A percentile compares a stretch with the other conserved stretches of the same genome.
Evolutionary conservation across 2,329 filamentous ascomycete genomes (phyloP).

Genomic region (Zymoseptoria ardabiliae): DNA sequence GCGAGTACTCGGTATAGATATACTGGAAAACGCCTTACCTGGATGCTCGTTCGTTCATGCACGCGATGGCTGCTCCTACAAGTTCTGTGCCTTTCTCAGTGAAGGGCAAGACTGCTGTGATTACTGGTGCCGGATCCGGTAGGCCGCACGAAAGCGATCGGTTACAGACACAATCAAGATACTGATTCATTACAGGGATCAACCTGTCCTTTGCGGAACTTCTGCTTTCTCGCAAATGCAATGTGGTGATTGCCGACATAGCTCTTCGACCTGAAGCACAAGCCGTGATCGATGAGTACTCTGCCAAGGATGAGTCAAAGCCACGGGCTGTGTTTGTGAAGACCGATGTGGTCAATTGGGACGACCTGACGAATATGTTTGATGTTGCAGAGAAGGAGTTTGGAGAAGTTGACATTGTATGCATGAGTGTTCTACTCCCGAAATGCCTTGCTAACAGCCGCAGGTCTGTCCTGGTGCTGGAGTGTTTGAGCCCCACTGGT

Average conservation of each 20-base stretch:
- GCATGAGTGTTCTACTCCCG: constrained; percentile 30
- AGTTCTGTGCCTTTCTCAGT: constrained; percentile 31
- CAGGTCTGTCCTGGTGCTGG: constrained; percentile 42
- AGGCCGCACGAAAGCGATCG: not conserved
- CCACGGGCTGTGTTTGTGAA: constrained; percentile 38
- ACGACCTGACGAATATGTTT: constrained; percentile 44
- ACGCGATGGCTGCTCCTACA: constrained; percentile 19
- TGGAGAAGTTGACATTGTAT: constrained; percentile 40
- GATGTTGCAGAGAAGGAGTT: constrained; percentile 42
- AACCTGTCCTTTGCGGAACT: constrained; percentile 40
- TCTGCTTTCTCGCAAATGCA: constrained; percentile 40
- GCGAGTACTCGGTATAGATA: not conserved
- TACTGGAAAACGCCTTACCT: too few relatives aligned
- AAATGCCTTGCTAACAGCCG: constrained; percentile 26
- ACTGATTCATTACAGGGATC: constrained; percentile 34
- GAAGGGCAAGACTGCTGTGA: constrained; percentile 40
- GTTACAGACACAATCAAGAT: not conserved
- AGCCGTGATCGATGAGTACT: constrained; percentile 33
- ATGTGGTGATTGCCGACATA: constrained; percentile 44
- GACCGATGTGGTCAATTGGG: constrained; percentile 45
- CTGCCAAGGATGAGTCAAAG: constrained; percentile 13
- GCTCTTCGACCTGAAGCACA: constrained; percentile 42
- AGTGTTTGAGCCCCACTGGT: constrained; percentile 42
- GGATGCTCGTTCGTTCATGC: too few relatives aligned
- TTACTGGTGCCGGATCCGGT: constrained; percentile 43